A percentile compares a stretch with the other conserved stretches of the same genome.
These are phyloP conservation scores for Edaphochlamys debaryana DNA, from an alignment of 139 green algal genomes.

Conservation along the genomic window DNA sequence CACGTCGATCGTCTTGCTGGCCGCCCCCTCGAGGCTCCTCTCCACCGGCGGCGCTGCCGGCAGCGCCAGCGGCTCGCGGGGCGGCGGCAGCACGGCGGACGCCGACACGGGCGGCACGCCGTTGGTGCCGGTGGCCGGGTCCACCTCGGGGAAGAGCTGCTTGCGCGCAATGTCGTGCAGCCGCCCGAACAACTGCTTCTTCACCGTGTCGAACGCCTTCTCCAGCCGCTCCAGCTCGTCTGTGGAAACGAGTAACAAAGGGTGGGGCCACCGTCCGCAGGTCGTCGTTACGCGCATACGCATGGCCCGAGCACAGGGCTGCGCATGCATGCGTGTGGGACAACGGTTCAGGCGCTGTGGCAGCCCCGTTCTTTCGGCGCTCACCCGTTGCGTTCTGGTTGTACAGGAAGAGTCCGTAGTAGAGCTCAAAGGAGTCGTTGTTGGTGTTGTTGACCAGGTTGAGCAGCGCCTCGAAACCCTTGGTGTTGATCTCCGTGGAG, in stretches of 20 bases:
- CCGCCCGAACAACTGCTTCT: slow-evolving; percentile 85
- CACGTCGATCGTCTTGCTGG: slow-evolving; percentile 28
- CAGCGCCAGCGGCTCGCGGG: slow-evolving; percentile 33
- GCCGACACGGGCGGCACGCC: too few relatives aligned
- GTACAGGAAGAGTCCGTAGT: slow-evolving; percentile 99
- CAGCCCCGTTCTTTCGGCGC: too few relatives aligned
- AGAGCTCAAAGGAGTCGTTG: slow-evolving; percentile 99
- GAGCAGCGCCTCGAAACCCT: slow-evolving; percentile 91
- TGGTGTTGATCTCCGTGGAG: slow-evolving; percentile 94
- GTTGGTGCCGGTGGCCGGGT: too few relatives aligned
- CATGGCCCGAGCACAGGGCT: too few relatives aligned
- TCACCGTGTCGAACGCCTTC: slow-evolving; percentile 83
- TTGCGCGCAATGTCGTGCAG: slow-evolving; percentile 80
- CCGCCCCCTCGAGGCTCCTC: background rate
- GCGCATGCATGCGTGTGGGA: too few relatives aligned
- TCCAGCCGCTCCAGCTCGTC: slow-evolving; percentile 70
- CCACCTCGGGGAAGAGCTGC: slow-evolving; percentile 56
- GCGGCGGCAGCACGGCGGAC: background rate
- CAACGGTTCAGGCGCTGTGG: too few relatives aligned
- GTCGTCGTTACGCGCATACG: too few relatives aligned
- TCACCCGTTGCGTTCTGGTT: slow-evolving; percentile 93
- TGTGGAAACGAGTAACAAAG: too few relatives aligned
- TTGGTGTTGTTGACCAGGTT: slow-evolving; percentile 96
- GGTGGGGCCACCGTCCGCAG: too few relatives aligned
- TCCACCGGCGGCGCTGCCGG: background rate